Evolutionary conservation across 208 protist species (phyloP), one percentile per base, ranked within the genome.

Genomic region (Herpetomonas tarakana): DNA sequence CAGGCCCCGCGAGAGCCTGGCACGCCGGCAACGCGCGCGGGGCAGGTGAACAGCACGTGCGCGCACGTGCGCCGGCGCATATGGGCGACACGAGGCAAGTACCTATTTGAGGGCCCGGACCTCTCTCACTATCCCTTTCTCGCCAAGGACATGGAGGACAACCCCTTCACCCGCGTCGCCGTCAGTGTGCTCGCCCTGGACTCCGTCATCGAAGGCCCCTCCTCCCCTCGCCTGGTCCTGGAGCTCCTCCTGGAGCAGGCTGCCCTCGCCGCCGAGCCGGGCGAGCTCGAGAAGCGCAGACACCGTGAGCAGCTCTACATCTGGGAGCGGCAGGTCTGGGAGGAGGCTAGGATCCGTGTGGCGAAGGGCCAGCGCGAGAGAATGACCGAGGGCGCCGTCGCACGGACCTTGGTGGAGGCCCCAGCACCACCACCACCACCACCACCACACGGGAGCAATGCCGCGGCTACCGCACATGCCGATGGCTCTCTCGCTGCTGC

Each of bases 171-270:
- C 12, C 62, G 68, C 44, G 62, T 67, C 19, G 73, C 52, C 0
- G 59, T 66, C 1, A 49, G 56, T 29, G 45, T 64, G 22, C 49
- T 68, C 53, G 54, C 67, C 31, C 63, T 65, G 47, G 58, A 74
- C 27, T 65, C 64, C 49, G 54, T 79, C 14, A 68, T 79, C 60
- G 59, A 52, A 46, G 73, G 62, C 22, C 62, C 73, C 25, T 16
- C 41, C 7, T 54, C 53, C 28, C 58, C 63, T 2, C 39, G 26
- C 16, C n/a, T 54, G 26, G 45, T 68, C 19, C n/a, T 79, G 52
- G 46, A 61, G 50, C 58, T 79, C 26, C 68, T 79, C 21, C 27
- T 74, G 22, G 68, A 79, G 58, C 62, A 74, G 68, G 62, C 68
- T 4, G 25, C 30, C 19, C 62, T 51, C 1, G 67, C 67, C 35